phyloP scores from a whole-genome alignment of 2,329 filamentous ascomycete species.

The Talaromyces sp. region DNA sequence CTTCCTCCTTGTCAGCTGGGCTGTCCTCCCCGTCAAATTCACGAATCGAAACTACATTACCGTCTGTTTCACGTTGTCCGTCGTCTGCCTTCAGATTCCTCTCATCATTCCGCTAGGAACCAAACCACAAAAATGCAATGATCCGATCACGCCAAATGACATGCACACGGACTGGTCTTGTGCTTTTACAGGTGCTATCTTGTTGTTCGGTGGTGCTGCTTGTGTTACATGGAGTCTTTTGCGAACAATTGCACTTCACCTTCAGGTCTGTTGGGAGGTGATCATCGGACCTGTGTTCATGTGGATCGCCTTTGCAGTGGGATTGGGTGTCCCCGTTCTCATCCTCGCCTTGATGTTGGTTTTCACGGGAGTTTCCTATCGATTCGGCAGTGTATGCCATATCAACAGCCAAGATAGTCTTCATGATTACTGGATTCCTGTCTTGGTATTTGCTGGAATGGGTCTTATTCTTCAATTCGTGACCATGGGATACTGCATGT shows the following conservation, averaged over 20 bases:
- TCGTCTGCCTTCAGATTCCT: slow-evolving; percentile 81
- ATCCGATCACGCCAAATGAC: slow-evolving; percentile 87
- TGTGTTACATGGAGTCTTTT: slow-evolving; percentile 88
- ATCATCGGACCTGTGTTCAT: slow-evolving; percentile 86
- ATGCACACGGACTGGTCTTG: slow-evolving; percentile 81
- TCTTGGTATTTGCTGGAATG: slow-evolving; percentile 72
- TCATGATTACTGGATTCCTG: slow-evolving; percentile 83
- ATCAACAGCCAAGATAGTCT: slow-evolving; percentile 87
- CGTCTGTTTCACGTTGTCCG: slow-evolving; percentile 74
- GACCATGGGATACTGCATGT: slow-evolving; percentile 88
- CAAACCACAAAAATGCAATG: slow-evolving; percentile 76
- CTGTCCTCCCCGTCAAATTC: slow-evolving; percentile 76
- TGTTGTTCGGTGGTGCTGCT: slow-evolving; percentile 81
- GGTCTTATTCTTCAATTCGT: slow-evolving; percentile 77
- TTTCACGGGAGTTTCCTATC: slow-evolving; percentile 88
- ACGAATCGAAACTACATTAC: slow-evolving; percentile 91
- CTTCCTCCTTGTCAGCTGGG: slow-evolving; percentile 77
- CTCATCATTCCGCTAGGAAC: slow-evolving; percentile 84
- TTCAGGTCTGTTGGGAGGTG: slow-evolving; percentile 97
- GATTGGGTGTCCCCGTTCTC: slow-evolving; percentile 78
- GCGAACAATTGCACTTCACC: slow-evolving; percentile 83
- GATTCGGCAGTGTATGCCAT: slow-evolving; percentile 87
- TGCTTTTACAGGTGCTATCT: slow-evolving; percentile 79
- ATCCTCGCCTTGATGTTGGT: slow-evolving; percentile 74
- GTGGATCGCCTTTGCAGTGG: slow-evolving; percentile 72